Percentiles rank a stretch among this genome's conserved stretches.
These are phyloP conservation scores for Gillenia trifoliata DNA, from an alignment of 306 rosid genomes.

Conservation along the genomic window DNA sequence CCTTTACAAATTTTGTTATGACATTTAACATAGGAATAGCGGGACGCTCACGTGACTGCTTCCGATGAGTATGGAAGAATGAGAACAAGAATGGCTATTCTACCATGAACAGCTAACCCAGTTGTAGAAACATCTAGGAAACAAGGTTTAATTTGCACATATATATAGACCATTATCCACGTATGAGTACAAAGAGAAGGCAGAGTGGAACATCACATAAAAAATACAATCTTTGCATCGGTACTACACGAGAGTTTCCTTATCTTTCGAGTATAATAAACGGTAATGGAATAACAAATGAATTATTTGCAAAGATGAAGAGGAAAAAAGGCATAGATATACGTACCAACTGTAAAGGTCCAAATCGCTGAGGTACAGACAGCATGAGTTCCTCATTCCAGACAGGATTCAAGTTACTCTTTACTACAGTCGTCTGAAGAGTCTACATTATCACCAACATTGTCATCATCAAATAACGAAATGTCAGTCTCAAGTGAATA, in stretches of 20 bases:
- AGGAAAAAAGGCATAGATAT: not conserved
- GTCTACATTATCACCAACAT: slow-evolving; percentile 42
- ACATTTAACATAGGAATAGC: not conserved
- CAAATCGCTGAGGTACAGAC: slow-evolving; percentile 78
- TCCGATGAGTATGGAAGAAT: not conserved
- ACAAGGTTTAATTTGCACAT: not conserved
- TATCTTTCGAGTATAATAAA: not conserved
- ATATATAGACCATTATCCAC: not conserved
- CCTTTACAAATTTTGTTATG: not conserved
- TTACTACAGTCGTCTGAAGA: slow-evolving; percentile 51
- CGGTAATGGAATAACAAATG: not conserved
- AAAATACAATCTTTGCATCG: too few relatives aligned
- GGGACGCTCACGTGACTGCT: not conserved
- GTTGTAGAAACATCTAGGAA: not conserved
- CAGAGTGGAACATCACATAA: not conserved
- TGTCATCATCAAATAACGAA: slow-evolving; percentile 8
- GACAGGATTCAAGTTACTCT: slow-evolving; percentile 93
- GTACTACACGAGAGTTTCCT: too few relatives aligned
- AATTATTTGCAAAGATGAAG: not conserved
- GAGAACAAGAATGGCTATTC: not conserved
- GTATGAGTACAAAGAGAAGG: not conserved
- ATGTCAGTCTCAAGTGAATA: not conserved
- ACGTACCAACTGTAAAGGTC: slow-evolving; percentile 79
- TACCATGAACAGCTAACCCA: not conserved
- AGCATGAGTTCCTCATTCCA: slow-evolving; percentile 98